Evolutionary conservation across 371 early-diverging fungal genomes (phyloP), one percentile per base, ranked within the genome.

Genomic region (Lichtheimia hyalospora): DNA sequence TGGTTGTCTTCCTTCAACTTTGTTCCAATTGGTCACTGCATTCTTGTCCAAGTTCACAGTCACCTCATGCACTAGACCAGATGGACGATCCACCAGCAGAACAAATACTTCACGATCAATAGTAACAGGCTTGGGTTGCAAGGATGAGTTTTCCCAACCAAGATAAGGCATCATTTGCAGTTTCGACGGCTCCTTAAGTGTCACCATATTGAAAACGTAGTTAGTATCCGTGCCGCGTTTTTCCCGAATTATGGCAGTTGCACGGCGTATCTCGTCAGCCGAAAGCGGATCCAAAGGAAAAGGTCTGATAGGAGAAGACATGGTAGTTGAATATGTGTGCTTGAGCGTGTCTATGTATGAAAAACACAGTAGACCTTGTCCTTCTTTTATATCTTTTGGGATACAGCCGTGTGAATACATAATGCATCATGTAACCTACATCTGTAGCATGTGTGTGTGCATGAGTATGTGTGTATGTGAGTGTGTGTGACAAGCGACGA

Each of bases 81-180:
- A 68, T 7, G 61, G 64, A 28, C 71, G 68, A 49, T 78, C 75
- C 15, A 73, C 62, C 39, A 64, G 43, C 43, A 75, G 34, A 5
- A 67, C 74, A 55, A 75, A 62, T 6, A 75, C 73, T 44, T 78
- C 73, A 49, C 79, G 73, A 23, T 74, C 75, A 59, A 75, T 56
- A 0, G 54, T 41, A 4, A 55, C 58, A 3, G 69, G 52, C 39
- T 63, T 67, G 24, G 73, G 67, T 0, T 25, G 54, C 3, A 58
- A 54, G 3, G 52, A 70, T 10, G 46, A 46, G 7, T 53, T 71
- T 40, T 64, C 61, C 77, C 74, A 74, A 3, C 75, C 75, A 23
- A 77, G 66, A 56, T 61, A 74, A 23, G 70, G 60, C 57, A 78
- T 59, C 66, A 78, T 67, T 5, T 58, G 27, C 2, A 65, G 60